Conservation (phyloP, 176 grass and related monocot genomes). For the Cymbopogon citratus region DNA sequence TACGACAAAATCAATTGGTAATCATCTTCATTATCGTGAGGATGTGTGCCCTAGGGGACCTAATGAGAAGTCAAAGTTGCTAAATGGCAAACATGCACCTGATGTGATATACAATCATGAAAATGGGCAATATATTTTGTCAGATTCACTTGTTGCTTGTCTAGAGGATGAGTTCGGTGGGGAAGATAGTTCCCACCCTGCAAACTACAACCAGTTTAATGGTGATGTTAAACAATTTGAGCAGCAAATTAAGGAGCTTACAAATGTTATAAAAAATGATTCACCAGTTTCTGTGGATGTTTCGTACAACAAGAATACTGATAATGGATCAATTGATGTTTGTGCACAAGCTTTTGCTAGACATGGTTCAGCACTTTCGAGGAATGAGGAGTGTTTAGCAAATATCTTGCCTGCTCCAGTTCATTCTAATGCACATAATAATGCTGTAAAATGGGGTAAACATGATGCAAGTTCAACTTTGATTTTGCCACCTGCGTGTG, state of each 20-base stretch:
- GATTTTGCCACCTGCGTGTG: neutral
- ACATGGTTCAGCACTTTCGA: neutral
- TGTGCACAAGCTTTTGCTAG: slow-evolving; percentile 11
- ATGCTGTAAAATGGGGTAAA: neutral
- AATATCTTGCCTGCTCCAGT: neutral
- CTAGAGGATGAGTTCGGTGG: slow-evolving; percentile 71
- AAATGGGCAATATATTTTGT: slow-evolving; percentile 60
- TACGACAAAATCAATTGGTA: slow-evolving; percentile 14
- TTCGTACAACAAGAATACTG: slow-evolving; percentile 1
- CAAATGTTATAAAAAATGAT: slow-evolving; percentile 17
- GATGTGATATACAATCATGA: slow-evolving; percentile 48
- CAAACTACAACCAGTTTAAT: slow-evolving; percentile 8
- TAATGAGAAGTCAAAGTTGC: slow-evolving; percentile 28
- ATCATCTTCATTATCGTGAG: slow-evolving; percentile 29
- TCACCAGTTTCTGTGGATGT: slow-evolving; percentile 15
- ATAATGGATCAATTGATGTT: slow-evolving; percentile 13
- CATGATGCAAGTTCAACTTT: slow-evolving; percentile 1
- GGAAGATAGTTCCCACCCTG: slow-evolving; percentile 34
- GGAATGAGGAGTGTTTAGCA: neutral
- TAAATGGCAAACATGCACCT: slow-evolving; percentile 19
- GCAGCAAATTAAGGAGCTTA: slow-evolving; percentile 20
- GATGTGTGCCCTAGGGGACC: slow-evolving; percentile 32
- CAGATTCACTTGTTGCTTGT: slow-evolving; percentile 68
- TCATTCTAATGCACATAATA: slow-evolving; percentile 15
- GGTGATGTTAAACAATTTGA: slow-evolving; percentile 14